Percentiles rank a stretch among this genome's conserved stretches.
These are phyloP conservation scores for Aspergillus tubingensis DNA, from an alignment of 2,329 filamentous ascomycete species.

Conservation along the genomic window DNA sequence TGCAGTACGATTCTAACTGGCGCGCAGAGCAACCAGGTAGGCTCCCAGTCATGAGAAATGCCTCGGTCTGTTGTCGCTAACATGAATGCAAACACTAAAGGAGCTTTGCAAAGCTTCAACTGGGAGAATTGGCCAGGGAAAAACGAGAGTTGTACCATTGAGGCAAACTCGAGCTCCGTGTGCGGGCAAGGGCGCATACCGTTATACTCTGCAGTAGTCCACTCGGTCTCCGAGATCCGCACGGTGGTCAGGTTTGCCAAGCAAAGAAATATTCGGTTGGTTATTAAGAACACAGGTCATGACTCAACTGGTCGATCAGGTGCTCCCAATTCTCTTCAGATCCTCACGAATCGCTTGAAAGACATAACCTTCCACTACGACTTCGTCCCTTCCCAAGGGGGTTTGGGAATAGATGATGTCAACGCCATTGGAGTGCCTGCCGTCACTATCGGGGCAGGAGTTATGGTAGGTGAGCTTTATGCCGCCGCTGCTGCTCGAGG, in stretches of 20 bases:
- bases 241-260: slow-evolving; percentile 41
- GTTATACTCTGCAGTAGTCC: slow-evolving; percentile 39
- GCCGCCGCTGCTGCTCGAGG: not conserved
- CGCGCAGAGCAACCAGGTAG: slow-evolving; percentile 36
- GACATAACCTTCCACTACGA: slow-evolving; percentile 6
- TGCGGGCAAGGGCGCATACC: slow-evolving; percentile 42
- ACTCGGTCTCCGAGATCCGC: slow-evolving; percentile 37
- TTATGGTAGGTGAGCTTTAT: slow-evolving; percentile 12
- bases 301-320: slow-evolving; percentile 20
- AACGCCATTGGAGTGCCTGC: not conserved
- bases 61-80: not conserved
- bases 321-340: slow-evolving; percentile 37
- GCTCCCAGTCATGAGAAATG: too few relatives aligned
- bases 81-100: not conserved
- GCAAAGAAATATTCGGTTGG: slow-evolving; percentile 19
- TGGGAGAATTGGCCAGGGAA: slow-evolving; percentile 43
- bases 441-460: slow-evolving; percentile 14
- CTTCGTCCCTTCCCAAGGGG: not conserved
- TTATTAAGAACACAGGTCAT: slow-evolving; percentile 23
- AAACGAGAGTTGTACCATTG: slow-evolving; percentile 41
- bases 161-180: slow-evolving; percentile 21
- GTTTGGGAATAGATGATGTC: too few relatives aligned
- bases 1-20: slow-evolving; percentile 34
- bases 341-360: slow-evolving; percentile 24
- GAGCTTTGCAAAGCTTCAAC: slow-evolving; percentile 40